Evolutionary conservation across 225 moss, liverwort and hornwort genomes (phyloP).

Genomic region (Climacium dendroides): DNA sequence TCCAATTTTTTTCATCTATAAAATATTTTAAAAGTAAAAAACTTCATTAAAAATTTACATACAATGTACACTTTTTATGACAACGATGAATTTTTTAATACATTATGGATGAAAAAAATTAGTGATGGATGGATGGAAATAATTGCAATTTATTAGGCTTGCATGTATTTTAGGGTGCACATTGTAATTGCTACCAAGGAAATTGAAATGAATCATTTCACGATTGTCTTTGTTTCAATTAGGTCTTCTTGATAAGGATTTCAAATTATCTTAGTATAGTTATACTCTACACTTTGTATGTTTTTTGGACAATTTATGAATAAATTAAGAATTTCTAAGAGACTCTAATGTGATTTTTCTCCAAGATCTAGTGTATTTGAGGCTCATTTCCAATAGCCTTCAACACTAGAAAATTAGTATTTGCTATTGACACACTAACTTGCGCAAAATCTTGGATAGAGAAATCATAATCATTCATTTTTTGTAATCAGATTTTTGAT

Average conservation of each 20-base stretch:
- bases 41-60: neutral
- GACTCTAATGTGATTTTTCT: too few species aligned
- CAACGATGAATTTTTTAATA: too few species aligned
- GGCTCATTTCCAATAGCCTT: too few species aligned
- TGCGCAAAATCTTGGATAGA: too few species aligned
- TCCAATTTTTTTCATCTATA: too few species aligned
- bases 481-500: too few species aligned
- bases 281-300: neutral
- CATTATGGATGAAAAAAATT: too few species aligned
- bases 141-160: neutral
- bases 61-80: neutral
- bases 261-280: neutral
- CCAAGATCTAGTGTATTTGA: too few species aligned
- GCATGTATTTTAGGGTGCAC: neutral
- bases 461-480: too few species aligned
- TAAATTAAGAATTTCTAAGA: neutral
- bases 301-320: neutral
- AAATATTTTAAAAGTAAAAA: neutral
- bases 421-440: too few species aligned
- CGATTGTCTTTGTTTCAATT: neutral
- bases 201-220: rapidly evolving
- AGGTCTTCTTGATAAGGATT: neutral
- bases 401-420: too few species aligned
- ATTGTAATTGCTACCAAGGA: neutral
- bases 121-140: too few species aligned